Base-by-base conservation (phyloP, 1,284 basidiomycete species). In the Rhizoctonia solani region DNA sequence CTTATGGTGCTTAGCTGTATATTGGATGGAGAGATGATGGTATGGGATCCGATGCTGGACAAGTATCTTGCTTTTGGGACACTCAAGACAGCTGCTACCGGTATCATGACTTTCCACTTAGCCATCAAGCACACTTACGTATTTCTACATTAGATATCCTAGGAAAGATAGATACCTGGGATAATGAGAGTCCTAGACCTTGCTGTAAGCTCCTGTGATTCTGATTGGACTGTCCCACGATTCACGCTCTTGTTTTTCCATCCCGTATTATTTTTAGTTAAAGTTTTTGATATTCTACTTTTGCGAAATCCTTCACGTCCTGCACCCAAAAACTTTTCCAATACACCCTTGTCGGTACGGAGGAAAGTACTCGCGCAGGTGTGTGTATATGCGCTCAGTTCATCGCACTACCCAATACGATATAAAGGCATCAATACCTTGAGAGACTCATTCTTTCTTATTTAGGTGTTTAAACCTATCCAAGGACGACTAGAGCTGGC, bases 1-100 rank as follows among this genome's bases (percentile, higher is more conserved):
- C 58, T 23, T 19, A 52, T 8, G 54, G 1, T 46, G 4, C 23
- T 19, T 69, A 96, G 95, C 55, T 87, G 95, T 72, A 92, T 98
- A 49, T 78, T 98, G 16, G 95, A 98, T 72, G 95, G 95, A 0
- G 95, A 98, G 76, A 97, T 98, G 95, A 79, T 98, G 46, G 95
- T 95, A 1, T 97, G 92, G 90, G 95, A 98, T 75, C 95, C 95
- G 0, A 81, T 89, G 1, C 87, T 91, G 0, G 88, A 90, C 71
- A 85, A 90, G 47, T 92, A 92, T 73, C 80, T 95, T 11, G 91
- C 94, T 0, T 98, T 98, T 72, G 95, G 95, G 0, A 90, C 87
- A 0, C 79, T 98, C 55, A 98, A 98, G 77, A 92, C 92, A 0
- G 92, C 93, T 34, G 94, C 93, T 1, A 78, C 88, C 6, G 88